These are phyloP conservation scores for Taiozyma onychis DNA, from an alignment of 1,139 yeast species.

Conservation along the genomic window DNA sequence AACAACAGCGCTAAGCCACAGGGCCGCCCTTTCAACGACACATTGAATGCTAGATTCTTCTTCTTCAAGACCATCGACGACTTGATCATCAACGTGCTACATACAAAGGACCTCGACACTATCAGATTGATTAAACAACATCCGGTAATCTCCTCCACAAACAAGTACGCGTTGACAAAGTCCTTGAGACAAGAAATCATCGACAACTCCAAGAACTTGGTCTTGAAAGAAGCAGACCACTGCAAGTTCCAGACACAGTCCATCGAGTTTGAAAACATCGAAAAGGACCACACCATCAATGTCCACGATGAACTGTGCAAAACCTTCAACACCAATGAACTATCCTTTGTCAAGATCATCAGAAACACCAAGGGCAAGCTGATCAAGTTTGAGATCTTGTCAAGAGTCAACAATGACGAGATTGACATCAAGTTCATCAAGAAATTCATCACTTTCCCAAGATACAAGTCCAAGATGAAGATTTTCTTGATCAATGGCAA, in stretches of 20 bases:
- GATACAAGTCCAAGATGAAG: conserved; percentile 41
- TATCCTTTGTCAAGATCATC: conserved; percentile 34
- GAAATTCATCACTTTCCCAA: conserved; percentile 35
- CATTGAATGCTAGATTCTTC: conserved; percentile 29
- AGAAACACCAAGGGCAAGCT: conserved; percentile 34
- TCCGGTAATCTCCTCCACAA: not conserved
- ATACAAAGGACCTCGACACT: conserved; percentile 9
- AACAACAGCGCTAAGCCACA: conserved; percentile 24
- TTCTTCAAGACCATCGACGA: conserved; percentile 20
- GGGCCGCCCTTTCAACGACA: conserved; percentile 36
- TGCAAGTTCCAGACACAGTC: conserved; percentile 8
- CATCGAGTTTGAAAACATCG: conserved; percentile 16
- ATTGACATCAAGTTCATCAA: conserved; percentile 26
- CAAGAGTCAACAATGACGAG: conserved; percentile 10
- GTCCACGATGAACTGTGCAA: conserved; percentile 19
- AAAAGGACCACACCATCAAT: conserved; percentile 2
- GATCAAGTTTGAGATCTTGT: conserved; percentile 32
- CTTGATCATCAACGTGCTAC: conserved; percentile 16
- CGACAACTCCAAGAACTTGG: conserved; percentile 5
- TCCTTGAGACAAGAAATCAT: not conserved
- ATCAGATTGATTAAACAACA: conserved; percentile 7
- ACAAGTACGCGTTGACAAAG: not conserved
- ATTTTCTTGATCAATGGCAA: conserved; percentile 29
- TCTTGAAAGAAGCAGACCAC: conserved; percentile 2
- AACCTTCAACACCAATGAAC: conserved; percentile 17